phyloP scores from a whole-genome alignment of 805 yeast genomes.

The Kockiozyma suomiensis region DNA sequence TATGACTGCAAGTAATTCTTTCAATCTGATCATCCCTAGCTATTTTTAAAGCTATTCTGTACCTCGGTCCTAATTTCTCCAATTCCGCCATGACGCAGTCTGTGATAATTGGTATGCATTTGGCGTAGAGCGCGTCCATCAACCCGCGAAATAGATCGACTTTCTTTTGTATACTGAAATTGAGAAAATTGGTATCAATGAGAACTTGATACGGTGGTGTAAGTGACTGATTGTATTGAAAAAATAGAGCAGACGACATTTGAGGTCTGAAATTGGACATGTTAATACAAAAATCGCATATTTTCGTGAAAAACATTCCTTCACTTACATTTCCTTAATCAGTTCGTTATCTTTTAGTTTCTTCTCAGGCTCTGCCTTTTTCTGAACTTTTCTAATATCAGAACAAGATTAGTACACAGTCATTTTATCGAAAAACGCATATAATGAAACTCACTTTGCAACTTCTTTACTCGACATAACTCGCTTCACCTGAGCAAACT shows the following conservation, averaged over 20 bases:
- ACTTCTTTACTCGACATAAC: constrained; percentile 74
- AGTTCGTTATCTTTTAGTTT: constrained; percentile 72
- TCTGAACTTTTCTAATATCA: constrained; percentile 38
- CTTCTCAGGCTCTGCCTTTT: constrained; percentile 47
- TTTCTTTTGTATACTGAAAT: constrained; percentile 94
- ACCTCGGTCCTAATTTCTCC: constrained; percentile 93
- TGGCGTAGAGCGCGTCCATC: constrained; percentile 94
- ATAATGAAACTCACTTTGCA: constrained; percentile 48
- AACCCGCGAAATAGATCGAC: constrained; percentile 92
- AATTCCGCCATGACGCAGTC: constrained; percentile 98
- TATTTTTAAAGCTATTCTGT: constrained; percentile 85
- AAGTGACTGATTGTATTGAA: constrained; percentile 90
- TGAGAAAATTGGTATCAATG: constrained; percentile 95
- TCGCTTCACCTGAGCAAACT: constrained; percentile 91
- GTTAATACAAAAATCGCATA: constrained; percentile 9
- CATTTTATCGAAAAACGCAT: not conserved
- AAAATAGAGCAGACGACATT: constrained; percentile 91
- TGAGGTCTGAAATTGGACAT: constrained; percentile 63
- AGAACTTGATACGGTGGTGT: constrained; percentile 98
- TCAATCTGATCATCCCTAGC: constrained; percentile 93
- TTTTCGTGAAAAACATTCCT: not conserved
- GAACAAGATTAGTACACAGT: not conserved
- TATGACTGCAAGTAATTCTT: constrained; percentile 84
- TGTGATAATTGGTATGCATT: constrained; percentile 92
- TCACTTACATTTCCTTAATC: constrained; percentile 55